phyloP scores from a whole-genome alignment of 345 rosid genomes.

The Linum trigynum region DNA sequence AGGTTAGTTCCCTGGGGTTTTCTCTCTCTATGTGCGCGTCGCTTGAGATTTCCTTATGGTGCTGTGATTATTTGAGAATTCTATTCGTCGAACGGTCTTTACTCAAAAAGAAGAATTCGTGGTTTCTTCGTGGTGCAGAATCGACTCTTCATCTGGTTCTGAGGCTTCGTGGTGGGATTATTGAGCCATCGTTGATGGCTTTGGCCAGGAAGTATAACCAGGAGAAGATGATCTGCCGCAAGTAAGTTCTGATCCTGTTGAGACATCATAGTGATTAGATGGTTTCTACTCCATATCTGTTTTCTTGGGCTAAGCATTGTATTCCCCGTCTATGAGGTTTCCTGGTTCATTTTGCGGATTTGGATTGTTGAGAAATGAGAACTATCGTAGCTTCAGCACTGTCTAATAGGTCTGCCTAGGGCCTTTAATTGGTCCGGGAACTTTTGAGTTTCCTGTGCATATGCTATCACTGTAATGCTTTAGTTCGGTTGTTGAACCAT shows the following conservation, averaged over 20 bases:
- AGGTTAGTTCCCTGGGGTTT: constrained; percentile 22
- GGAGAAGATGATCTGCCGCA: constrained; percentile 90
- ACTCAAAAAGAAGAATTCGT: too few species aligned
- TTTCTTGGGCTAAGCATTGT: not conserved
- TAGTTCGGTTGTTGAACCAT: too few species aligned
- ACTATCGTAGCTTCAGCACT: too few species aligned
- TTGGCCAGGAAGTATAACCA: constrained; percentile 69
- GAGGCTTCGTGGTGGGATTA: constrained; percentile 85
- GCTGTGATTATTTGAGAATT: not conserved
- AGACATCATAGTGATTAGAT: not conserved
- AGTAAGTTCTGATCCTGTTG: constrained; percentile 32
- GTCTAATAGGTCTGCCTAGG: too few species aligned
- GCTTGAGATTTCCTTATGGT: not conserved
- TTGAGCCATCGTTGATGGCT: constrained; percentile 90
- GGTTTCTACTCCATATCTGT: not conserved
- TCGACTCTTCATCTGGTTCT: constrained; percentile 76
- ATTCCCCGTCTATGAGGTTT: too few species aligned
- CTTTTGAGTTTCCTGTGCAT: too few species aligned
- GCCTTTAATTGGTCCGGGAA: too few species aligned
- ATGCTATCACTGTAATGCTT: too few species aligned
- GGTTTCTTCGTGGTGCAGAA: constrained; percentile 24
- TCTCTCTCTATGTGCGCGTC: not conserved
- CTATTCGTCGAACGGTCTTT: not conserved
- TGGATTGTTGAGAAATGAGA: too few species aligned
- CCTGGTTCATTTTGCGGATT: too few species aligned